These are phyloP conservation scores for Fusarium sp. DNA, from an alignment of 2,329 filamentous ascomycete species.

Conservation along the genomic window DNA sequence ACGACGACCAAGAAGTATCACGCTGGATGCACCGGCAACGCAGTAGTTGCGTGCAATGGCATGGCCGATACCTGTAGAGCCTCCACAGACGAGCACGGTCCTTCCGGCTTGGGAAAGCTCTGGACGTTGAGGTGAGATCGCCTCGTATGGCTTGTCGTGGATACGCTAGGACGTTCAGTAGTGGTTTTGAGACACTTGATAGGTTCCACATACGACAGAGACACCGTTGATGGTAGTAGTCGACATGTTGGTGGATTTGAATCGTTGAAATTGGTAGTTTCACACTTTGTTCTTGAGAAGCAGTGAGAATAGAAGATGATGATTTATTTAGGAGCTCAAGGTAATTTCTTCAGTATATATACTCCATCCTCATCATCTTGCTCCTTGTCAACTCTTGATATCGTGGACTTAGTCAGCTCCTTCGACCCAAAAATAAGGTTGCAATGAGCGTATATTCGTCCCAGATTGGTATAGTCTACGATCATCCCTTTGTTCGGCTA, in stretches of 20 bases:
- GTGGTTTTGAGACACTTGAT: rapidly evolving
- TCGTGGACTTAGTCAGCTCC: background rate
- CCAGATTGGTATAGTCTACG: slow-evolving; percentile 10
- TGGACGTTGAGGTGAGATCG: slow-evolving; percentile 52
- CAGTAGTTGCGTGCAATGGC: slow-evolving; percentile 71
- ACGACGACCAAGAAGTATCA: slow-evolving; percentile 53
- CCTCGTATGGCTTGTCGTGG: slow-evolving; percentile 52
- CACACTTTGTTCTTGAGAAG: background rate
- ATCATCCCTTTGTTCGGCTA: background rate
- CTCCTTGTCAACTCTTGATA: background rate
- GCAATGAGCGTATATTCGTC: slow-evolving; percentile 25
- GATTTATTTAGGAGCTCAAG: background rate
- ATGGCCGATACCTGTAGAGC: slow-evolving; percentile 74
- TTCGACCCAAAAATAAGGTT: background rate
- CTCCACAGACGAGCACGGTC: slow-evolving; percentile 75
- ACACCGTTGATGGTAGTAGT: slow-evolving; percentile 18
- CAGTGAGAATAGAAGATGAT: background rate
- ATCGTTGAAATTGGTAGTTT: background rate
- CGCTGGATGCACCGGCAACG: slow-evolving; percentile 51
- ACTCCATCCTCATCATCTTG: background rate
- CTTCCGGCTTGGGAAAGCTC: slow-evolving; percentile 56
- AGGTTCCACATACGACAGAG: slow-evolving; percentile 1
- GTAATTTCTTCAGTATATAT: background rate
- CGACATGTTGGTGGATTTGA: background rate
- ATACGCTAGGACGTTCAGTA: slow-evolving; percentile 10